These are phyloP conservation scores for Phytophthora pistaciae DNA, from an alignment of 352 stramenopile genomes.

Conservation along the genomic window DNA sequence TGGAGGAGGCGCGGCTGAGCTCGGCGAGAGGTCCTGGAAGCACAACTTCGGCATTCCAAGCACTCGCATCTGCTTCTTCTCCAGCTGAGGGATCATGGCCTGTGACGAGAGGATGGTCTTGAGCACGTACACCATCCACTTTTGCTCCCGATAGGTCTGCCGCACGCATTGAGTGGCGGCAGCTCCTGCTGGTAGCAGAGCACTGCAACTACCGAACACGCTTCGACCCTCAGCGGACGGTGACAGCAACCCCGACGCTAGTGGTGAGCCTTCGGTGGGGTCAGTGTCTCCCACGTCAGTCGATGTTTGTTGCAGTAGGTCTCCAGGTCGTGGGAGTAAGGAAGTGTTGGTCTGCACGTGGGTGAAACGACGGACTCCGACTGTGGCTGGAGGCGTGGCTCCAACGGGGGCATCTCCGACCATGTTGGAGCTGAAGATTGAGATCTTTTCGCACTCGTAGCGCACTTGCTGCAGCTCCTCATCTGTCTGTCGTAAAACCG, in stretches of 20 bases:
- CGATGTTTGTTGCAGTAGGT: not conserved
- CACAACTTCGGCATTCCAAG: constrained; percentile 64
- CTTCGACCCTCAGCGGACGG: not conserved
- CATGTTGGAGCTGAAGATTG: constrained; percentile 39
- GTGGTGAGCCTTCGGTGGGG: not conserved
- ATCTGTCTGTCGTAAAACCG: constrained; percentile 62
- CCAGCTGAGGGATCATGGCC: constrained; percentile 67
- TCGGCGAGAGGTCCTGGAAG: constrained; percentile 43
- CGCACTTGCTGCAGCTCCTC: constrained; percentile 76
- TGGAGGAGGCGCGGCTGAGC: not conserved
- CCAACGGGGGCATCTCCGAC: constrained; percentile 5
- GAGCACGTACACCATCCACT: constrained; percentile 77
- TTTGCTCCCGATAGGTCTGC: constrained; percentile 67
- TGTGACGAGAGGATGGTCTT: constrained; percentile 75
- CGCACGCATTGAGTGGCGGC: constrained; percentile 59
- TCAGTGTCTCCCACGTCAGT: not conserved
- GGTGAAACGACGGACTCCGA: constrained; percentile 16
- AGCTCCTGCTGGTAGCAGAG: not conserved
- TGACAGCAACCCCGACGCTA: not conserved
- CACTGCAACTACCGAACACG: constrained; percentile 4
- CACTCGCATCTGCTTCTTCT: constrained; percentile 73
- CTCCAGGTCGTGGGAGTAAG: not conserved
- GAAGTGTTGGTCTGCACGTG: constrained; percentile 4
- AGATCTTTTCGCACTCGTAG: constrained; percentile 82
- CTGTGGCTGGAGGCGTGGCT: constrained; percentile 5